These are phyloP conservation scores for Agastache rugosa DNA, from an alignment of 257 asterid genomes.

Conservation along the genomic window DNA sequence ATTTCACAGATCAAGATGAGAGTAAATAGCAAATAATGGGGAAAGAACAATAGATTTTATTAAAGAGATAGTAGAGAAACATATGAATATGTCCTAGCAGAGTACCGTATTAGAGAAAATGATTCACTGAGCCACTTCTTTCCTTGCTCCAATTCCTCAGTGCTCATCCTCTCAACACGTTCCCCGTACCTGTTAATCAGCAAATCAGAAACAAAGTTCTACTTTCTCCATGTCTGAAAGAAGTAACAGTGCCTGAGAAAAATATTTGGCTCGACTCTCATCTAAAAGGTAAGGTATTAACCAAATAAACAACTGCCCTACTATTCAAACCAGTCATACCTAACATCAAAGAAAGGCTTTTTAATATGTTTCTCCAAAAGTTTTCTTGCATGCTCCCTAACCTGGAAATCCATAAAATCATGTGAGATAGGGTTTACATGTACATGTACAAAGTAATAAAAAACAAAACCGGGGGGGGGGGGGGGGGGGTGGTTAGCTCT, in stretches of 20 bases:
- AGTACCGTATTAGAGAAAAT: slow-evolving; percentile 80
- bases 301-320: not conserved
- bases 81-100: not conserved
- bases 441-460: not conserved
- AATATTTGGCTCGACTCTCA: not conserved
- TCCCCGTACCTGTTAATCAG: slow-evolving; percentile 69
- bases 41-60: not conserved
- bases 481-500: too few relatives aligned
- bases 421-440: not conserved
- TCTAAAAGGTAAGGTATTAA: not conserved
- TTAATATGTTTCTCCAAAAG: slow-evolving; percentile 88
- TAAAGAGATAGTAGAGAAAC: not conserved
- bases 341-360: slow-evolving; percentile 93
- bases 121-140: slow-evolving; percentile 92
- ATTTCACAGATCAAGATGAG: not conserved
- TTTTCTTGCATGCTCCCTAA: slow-evolving; percentile 95
- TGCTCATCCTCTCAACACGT: slow-evolving; percentile 66
- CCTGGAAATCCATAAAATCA: slow-evolving; percentile 52
- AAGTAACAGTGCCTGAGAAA: not conserved
- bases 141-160: slow-evolving; percentile 82
- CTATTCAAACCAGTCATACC: slow-evolving; percentile 47
- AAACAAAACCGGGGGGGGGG: too few relatives aligned
- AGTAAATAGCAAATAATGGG: not conserved
- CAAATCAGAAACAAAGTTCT: slow-evolving; percentile 10
- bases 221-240: not conserved